A percentile compares a stretch with the other conserved stretches of the same genome.
These are phyloP conservation scores for Cymbidium sinense DNA, from an alignment of 106 monocot species.

Conservation along the genomic window DNA sequence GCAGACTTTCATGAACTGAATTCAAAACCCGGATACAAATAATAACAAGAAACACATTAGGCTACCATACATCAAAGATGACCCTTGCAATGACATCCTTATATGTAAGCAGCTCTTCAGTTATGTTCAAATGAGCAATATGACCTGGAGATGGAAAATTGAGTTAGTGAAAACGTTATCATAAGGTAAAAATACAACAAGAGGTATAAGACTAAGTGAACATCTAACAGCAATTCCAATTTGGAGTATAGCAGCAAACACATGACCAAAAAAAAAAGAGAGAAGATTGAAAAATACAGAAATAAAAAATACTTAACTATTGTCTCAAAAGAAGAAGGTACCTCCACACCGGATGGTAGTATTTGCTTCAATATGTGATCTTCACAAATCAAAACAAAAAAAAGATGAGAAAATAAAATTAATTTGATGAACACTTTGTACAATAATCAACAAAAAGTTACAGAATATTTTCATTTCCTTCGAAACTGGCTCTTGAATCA, in stretches of 20 bases:
- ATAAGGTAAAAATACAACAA: neutral
- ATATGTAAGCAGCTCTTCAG: conserved; percentile 64
- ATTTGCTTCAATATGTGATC: conserved; percentile 94
- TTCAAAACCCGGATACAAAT: neutral
- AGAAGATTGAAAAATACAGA: conserved; percentile 2
- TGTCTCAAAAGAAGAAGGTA: conserved; percentile 98
- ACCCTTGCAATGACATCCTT: conserved; percentile 89
- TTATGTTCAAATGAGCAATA: conserved; percentile 89
- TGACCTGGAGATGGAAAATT: conserved; percentile 64
- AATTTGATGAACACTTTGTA: neutral
- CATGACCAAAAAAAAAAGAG: neutral
- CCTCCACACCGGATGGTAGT: conserved; percentile 70
- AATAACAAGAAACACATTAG: neutral
- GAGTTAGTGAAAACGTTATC: conserved; percentile 8
- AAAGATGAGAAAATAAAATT: neutral
- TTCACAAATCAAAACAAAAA: conserved; percentile 17
- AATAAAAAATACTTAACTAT: conserved; percentile 64
- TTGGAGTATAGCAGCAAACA: neutral
- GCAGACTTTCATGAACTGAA: neutral
- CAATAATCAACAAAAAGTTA: neutral
- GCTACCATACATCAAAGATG: conserved; percentile 85
- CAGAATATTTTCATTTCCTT: neutral
- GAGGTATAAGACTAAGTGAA: neutral
- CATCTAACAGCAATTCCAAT: neutral
- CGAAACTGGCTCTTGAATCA: neutral